Percentiles rank a stretch among this genome's conserved stretches.
phyloP scores from a whole-genome alignment of 345 rosid species.

The Lumnitzera littorea region DNA sequence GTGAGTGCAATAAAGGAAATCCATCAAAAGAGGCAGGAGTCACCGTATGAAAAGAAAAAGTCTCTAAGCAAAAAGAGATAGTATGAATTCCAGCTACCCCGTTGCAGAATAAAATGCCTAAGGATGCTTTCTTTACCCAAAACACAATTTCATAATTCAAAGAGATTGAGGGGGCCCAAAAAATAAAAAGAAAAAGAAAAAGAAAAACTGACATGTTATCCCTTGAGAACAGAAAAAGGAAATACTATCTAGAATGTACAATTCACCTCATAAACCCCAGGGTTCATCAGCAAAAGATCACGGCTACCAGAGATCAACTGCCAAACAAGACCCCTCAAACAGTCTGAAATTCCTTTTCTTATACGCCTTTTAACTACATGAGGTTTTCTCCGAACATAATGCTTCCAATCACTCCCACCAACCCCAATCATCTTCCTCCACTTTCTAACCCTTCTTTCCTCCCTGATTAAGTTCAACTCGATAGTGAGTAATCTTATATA shows the following conservation, averaged over 20 bases:
- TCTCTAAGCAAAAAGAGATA: too few species aligned
- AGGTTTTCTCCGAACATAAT: constrained; percentile 75
- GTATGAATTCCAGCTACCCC: too few species aligned
- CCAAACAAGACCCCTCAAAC: constrained; percentile 99
- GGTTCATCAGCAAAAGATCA: constrained; percentile 91
- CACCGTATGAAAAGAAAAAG: too few species aligned
- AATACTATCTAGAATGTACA: background rate
- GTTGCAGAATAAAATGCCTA: too few species aligned
- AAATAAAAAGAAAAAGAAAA: too few species aligned
- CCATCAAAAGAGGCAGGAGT: too few species aligned
- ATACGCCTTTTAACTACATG: constrained; percentile 82
- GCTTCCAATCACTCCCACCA: constrained; percentile 98
- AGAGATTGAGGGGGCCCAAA: too few species aligned
- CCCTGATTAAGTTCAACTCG: constrained; percentile 36
- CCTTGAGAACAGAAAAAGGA: too few species aligned
- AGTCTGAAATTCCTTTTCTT: constrained; percentile 93
- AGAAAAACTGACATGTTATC: too few species aligned
- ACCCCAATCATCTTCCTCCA: constrained; percentile 99
- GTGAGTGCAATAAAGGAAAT: too few species aligned
- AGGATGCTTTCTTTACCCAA: too few species aligned
- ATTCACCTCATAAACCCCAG: constrained; percentile 82
- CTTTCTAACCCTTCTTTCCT: constrained; percentile 75
- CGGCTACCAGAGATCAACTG: constrained; percentile 91
- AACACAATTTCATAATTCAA: too few species aligned
- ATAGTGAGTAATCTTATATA: constrained; percentile 7